Base-by-base conservation (phyloP, 2,329 filamentous ascomycete genomes). In the Trichophyton mentagrophytes region DNA sequence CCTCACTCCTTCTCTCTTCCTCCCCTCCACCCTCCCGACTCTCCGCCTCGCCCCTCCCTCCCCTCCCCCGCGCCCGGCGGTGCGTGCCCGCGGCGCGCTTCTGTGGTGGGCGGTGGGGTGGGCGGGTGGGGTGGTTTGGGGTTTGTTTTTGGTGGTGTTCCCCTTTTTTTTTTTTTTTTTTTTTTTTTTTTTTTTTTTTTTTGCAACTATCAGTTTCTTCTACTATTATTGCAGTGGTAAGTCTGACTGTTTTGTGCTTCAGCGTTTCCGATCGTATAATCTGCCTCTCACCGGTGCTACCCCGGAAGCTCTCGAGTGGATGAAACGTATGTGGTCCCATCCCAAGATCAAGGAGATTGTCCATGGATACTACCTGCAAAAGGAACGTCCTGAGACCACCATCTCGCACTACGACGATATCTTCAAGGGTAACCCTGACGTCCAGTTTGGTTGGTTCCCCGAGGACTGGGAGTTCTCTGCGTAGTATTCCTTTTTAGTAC, bases 291-390 rank as follows among this genome's bases (percentile, higher is more conserved):
- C 67, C 30, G 59, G 61, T 4, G 71, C 70, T 8, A 67, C 62
- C 6, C 58, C 62, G 1, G 68, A 70, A 49, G 69, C 64, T 1
- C 49, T 73, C 40, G 59, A 61, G 2, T 73, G 70, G 71, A 71
- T 73, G 66, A 67, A 64, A 51, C 68, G 59, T 5, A 72, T 73
- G 70, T 72, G 71, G 71, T 69, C 64, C 59, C 68, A 71, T 62
- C 66, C 68, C 1, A 58, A 58, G 2, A 64, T 72, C 15, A 65
- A 64, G 58, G 49, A 59, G 20, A 22, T 71, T 53, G 62, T 58
- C 5, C 62, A 66, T n/a, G 65, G 62, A 3, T 73, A 70, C 51
- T 67, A 68, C 60, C 63, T 61, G 6, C 69, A 73, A 58, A 67
- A 67, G 1, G 61, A 72, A 60, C 57, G 65, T 3, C 68, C 69